Percentiles rank a stretch among this genome's conserved stretches.
These are phyloP conservation scores for Dactylorhiza incarnata DNA, from an alignment of 106 monocot species.

Conservation along the genomic window DNA sequence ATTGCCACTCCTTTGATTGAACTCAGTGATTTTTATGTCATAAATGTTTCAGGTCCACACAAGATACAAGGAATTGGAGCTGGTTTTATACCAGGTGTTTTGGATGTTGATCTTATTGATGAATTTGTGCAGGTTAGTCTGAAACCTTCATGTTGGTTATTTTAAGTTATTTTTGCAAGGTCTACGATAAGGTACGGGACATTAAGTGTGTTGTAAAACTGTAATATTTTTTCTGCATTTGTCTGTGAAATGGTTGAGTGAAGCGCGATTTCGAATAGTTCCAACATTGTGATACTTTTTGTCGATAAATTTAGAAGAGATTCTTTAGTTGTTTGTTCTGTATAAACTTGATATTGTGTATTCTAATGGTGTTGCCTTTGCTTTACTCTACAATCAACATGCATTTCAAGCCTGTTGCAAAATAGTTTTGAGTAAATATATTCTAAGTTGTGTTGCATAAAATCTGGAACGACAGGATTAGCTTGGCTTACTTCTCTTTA, in stretches of 20 bases:
- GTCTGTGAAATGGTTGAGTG: neutral
- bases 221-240: neutral
- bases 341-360: neutral
- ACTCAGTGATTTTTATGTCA: neutral
- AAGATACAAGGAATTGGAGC: slow-evolving; percentile 75
- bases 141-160: neutral
- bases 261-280: neutral
- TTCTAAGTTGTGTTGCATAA: neutral
- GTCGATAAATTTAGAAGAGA: neutral
- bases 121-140: slow-evolving; percentile 52
- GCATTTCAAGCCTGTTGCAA: no score
- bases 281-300: neutral
- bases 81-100: slow-evolving; percentile 64
- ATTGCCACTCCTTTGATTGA: neutral
- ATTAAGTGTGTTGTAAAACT: neutral
- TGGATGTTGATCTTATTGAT: slow-evolving; percentile 57
- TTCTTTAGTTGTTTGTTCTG: neutral
- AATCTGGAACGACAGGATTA: neutral
- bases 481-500: neutral
- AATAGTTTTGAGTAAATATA: neutral
- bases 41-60: slow-evolving; percentile 38
- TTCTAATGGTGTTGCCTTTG: neutral
- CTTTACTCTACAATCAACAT: neutral
- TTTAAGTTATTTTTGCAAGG: neutral
- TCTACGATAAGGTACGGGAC: neutral